Percentiles rank a stretch among this genome's conserved stretches.
Evolutionary conservation across 1,284 basidiomycete species (phyloP).

Genomic region (Fomitopsis pinicola): DNA sequence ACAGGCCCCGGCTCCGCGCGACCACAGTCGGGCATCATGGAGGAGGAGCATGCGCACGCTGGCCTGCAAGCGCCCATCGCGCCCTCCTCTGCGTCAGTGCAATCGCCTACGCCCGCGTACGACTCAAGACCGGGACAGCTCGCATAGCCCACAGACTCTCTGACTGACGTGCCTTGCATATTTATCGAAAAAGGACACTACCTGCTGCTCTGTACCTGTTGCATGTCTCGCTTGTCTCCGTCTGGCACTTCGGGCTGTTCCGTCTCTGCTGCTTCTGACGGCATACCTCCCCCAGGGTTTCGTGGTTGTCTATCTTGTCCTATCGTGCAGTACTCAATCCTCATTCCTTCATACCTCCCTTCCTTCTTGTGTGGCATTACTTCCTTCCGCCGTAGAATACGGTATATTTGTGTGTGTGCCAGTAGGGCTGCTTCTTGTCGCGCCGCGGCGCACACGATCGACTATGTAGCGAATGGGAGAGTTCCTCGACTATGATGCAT

Average conservation of each 20-base stretch:
- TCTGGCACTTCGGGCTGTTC: not conserved
- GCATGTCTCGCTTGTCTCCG: not conserved
- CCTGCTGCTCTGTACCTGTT: not conserved
- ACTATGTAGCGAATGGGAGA: not conserved
- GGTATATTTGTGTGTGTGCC: not conserved
- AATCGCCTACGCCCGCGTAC: not conserved
- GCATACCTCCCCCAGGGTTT: not conserved
- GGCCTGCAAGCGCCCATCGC: conserved; percentile 11
- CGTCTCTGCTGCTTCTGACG: not conserved
- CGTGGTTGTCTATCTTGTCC: not conserved
- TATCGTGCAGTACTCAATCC: not conserved
- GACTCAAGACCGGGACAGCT: not conserved
- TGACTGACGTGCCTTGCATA: not conserved
- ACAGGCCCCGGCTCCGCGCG: not conserved
- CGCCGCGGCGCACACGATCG: not conserved
- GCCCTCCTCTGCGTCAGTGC: conserved; percentile 6
- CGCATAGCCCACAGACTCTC: not conserved
- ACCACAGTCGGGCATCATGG: not conserved
- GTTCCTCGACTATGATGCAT: not conserved
- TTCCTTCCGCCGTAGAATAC: not conserved
- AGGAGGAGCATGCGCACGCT: conserved; percentile 4
- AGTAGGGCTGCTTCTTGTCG: not conserved
- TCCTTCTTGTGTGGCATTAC: not conserved
- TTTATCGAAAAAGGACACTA: not conserved
- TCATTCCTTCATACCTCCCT: not conserved